Evolutionary conservation across 345 rosid genomes (phyloP).

Genomic region (Mercurialis annua): DNA sequence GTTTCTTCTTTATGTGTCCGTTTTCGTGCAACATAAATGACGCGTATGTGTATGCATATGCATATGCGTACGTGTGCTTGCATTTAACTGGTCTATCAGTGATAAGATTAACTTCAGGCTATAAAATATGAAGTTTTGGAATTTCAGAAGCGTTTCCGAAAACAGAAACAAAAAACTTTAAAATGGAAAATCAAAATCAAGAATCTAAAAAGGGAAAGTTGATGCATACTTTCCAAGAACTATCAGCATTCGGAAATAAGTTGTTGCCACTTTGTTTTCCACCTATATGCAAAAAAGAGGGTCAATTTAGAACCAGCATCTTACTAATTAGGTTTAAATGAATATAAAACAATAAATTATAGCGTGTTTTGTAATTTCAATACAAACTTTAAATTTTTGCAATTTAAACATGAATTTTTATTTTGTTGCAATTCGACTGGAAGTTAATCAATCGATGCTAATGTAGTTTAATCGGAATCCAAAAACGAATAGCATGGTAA

Average conservation of each 20-base stretch:
- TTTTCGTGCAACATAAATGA: no score
- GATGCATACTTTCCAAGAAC: constrained; percentile 80
- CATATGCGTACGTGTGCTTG: no score
- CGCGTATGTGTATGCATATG: no score
- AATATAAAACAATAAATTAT: neutral
- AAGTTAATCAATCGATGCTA: neutral
- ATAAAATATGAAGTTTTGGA: no score
- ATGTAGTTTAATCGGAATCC: no score
- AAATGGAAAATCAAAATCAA: constrained; percentile 8
- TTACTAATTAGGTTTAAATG: constrained; percentile 4
- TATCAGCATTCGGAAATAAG: constrained; percentile 80
- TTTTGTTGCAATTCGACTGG: neutral
- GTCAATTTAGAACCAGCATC: constrained; percentile 2
- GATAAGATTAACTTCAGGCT: neutral
- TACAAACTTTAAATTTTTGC: no score
- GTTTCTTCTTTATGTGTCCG: no score
- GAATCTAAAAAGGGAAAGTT: neutral
- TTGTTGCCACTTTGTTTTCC: constrained; percentile 50
- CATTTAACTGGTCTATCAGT: no score
- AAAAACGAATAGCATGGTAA: no score
- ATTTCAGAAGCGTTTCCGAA: no score
- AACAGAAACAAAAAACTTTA: neutral
- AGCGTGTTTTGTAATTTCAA: no score
- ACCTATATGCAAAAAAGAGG: constrained; percentile 42
- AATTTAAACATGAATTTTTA: no score